phyloP scores from a whole-genome alignment of 2,329 filamentous ascomycete genomes.

The Fusarium citri region DNA sequence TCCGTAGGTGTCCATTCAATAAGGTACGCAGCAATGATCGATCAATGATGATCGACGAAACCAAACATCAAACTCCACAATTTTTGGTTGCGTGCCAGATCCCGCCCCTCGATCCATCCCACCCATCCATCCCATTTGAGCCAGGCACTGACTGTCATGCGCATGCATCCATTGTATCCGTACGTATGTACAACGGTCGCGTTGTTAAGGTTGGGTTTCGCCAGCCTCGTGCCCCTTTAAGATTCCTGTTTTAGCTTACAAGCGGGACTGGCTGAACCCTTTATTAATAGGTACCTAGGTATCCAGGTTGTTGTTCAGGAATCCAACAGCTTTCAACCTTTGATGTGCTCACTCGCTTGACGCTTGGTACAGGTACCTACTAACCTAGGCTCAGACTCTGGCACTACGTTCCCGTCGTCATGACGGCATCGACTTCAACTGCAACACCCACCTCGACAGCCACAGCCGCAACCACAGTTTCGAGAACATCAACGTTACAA shows the following conservation, averaged over 20 bases:
- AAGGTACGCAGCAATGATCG: background rate
- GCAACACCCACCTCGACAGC: slow-evolving; percentile 6
- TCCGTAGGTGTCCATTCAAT: background rate
- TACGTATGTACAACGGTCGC: background rate
- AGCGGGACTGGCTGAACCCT: slow-evolving; percentile 11
- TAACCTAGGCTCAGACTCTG: background rate
- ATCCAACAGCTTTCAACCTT: background rate
- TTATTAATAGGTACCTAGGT: background rate
- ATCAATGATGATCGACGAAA: slow-evolving; percentile 29
- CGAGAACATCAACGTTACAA: slow-evolving; percentile 12
- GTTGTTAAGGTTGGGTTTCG: slow-evolving; percentile 1
- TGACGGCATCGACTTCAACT: slow-evolving; percentile 18
- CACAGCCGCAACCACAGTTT: background rate
- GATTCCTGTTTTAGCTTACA: slow-evolving; percentile 21
- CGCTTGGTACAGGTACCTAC: background rate
- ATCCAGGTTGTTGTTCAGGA: background rate
- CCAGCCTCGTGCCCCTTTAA: slow-evolving; percentile 24
- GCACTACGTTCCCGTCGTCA: slow-evolving; percentile 1
- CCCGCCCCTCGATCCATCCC: slow-evolving; percentile 26
- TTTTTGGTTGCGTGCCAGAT: slow-evolving; percentile 34
- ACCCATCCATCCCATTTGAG: background rate
- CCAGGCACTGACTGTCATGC: background rate
- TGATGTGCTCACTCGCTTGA: slow-evolving; percentile 5
- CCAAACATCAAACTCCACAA: slow-evolving; percentile 34
- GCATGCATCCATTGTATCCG: background rate